Base-by-base conservation (phyloP, 2,329 filamentous ascomycete species). In the Pseudocercospora cruenta region DNA sequence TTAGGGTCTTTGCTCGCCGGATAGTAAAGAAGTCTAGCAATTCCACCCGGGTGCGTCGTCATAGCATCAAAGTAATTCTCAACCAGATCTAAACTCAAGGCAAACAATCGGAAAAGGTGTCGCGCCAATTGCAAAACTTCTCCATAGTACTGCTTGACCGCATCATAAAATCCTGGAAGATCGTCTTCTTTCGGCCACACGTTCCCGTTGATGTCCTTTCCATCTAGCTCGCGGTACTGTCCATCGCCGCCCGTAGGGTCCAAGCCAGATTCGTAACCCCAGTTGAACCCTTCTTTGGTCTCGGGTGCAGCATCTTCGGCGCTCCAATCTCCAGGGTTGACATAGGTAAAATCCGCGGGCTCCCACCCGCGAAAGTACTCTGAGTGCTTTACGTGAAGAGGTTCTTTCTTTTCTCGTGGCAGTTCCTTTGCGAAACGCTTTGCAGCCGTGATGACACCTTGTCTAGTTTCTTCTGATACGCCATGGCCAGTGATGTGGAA, bases 241-340 rank as follows among this genome's bases (percentile, higher is more conserved):
- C 80, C 80, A 73, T 82, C 80, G 14, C 80, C 79, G 4, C 79
- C 80, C 0, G 72, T 77, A 1, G 71, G 73, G 63, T 82, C 80
- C 5, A 82, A 72, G 8, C 69, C 74, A 21, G 69, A 72, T 69
- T 82, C 80, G 62, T 82, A 82, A 6, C 78, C 77, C 71, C 78
- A 81, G 59, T 82, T 82, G 71, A 80, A 82, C 1, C 75, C 78
- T 61, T 81, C 78, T 63, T 82, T 81, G 0, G 77, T 78, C 70
- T 82, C 80, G 16, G 75, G 71, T 7, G 69, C 69, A 12, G 70
- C 73, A 21, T 69, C 68, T 14, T 65, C 65, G 10, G 61, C 60
- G 33, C 57, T 60, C 72, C 72, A 73, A 39, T 75, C 69, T 36
- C 77, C 77, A 12, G 79, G 78, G 12, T 79, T 80, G 19, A 81